Evolutionary conservation across 2,329 filamentous ascomycete genomes (phyloP), one percentile per base, ranked within the genome.

Genomic region (Fusarium globosum): DNA sequence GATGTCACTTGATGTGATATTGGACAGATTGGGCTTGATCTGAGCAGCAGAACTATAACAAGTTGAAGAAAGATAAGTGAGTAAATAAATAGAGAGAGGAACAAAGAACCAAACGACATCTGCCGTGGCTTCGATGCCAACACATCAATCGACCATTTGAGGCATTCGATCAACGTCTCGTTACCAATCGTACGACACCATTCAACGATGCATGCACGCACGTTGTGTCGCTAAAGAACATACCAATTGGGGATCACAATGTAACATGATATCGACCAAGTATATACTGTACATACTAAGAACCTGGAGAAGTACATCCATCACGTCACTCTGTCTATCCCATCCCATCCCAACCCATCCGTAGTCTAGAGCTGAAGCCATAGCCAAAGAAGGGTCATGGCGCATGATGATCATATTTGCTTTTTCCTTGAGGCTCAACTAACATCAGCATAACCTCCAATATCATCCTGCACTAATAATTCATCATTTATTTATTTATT

Each of bases 131-230:
- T 59, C 48, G 41, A 68, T 69, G 70, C 70, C 75, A 77, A 76
- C 75, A 57, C 75, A 77, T 77, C 75, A 65, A 68, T 56, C 59
- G 61, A 51, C 72, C 67, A 71, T 70, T 70, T 68, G 65, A 76
- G 73, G 71, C 72, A 70, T 61, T 52, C 61, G 41, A 56, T 41
- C 36, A 62, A 48, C 61, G 42, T 53, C 56, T 61, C 26, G 55
- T 72, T 58, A 69, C 74, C 74, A 76, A 69, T 76, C 70, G 70
- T 75, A 71, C 64, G 65, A 75, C 67, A 75, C 69, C 74, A 75
- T 71, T 69, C 30, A 41, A 38, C 46, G 60, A 26, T 30, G n/a
- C 70, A 45, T 33, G 71, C 53, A 64, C 41, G 71, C 53, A 64
- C 41, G 23, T 33, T 30, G 51, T 39, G 39, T 39, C 23, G 30